Base-by-base conservation (phyloP, 192 early-diverging fungal genomes). In the Phlyctochytrium planicorne region DNA sequence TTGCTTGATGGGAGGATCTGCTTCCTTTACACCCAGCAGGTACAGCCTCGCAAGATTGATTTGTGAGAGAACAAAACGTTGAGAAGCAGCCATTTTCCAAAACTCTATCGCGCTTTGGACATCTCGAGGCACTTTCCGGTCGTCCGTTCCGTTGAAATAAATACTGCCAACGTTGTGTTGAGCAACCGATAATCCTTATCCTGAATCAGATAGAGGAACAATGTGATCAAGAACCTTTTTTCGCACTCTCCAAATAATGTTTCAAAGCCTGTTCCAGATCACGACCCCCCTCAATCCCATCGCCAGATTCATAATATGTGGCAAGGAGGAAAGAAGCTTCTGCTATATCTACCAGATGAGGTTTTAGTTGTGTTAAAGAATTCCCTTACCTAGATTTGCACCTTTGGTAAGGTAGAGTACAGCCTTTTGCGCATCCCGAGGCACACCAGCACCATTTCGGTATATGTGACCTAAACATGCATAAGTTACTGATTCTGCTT, bases 51-150 rank as follows among this genome's bases (percentile, higher is more conserved):
- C 79, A 30, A 80, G 36, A 65, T 80, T 80, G 47, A 77, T 34
- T 25, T 72, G 68, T 2, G 72, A 71, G 14, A 75, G 72, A 17
- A 66, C 69, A 20, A 75, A 52, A 2, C 64, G 59, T 36, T 77
- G 72, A 17, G 14, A 52, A 1, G 79, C 79, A 2, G 79, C 75
- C 79, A 80, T 80, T 32, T 72, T 68, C 67, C 68, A 80, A 61
- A 75, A 80, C 34, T 80, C 79, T 2, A 77, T 52, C 1, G 75
- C 79, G 10, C 59, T 59, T 6, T 23, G 65, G 30, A 66, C 27
- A 33, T 74, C 63, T 27, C 67, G 59, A 25, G 35, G 12, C 20
- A 73, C 59, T 12, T 30, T 60, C 2, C 14, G 59, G n/a, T 4
- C 47, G 35, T 0, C n/a, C n/a, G 31, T 14, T 12, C 57, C 66